Base-by-base conservation (phyloP, 129 eudicot genomes). In the Centaurea solstitialis region DNA sequence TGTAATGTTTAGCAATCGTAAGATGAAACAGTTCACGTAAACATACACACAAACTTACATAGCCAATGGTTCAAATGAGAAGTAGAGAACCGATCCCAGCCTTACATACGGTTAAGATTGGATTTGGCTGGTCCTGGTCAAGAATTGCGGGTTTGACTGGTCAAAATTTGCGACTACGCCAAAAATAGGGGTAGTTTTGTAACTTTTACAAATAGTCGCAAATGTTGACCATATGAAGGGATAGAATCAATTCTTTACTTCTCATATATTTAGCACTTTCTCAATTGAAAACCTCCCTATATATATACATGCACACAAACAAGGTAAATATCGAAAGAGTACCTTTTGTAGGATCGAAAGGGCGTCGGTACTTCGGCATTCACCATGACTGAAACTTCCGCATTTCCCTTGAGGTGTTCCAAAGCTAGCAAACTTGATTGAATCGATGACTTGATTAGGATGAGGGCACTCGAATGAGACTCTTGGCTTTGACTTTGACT, bases 341-440 rank as follows among this genome's bases (percentile, higher is more conserved):
- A 93, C 98, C 91, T 92, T 88, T 80, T 90, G 68, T 24, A 95
- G 87, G 53, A 85, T 30, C 23, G 94, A 71, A 77, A 89, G 94
- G 24, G 97, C 94, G 9, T 75, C 80, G 43, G 62, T 17, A 85
- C 98, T 94, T 70, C 77, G 89, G 91, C 97, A 95, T 79, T 79
- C 76, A 7, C 99, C 99, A 45, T 95, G 97, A 73, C 85, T 90
- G 40, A 86, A 95, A 68, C 92, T 90, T 69, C 98, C 98, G 75
- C 98, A 94, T 9, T 85, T 82, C 68, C 98, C 98, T 13, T 28
- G 80, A 13, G 98, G 98, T 65, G 93, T 94, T 38, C 98, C 98
- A 33, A 81, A 94, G 89, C 98, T 94, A 53, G 98, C 98, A 77
- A 94, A 94, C 80, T 87, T 90, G 57, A 94, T 92, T 3, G 92